A percentile compares a stretch with the other conserved stretches of the same genome.
These are phyloP conservation scores for Vaccinium vitisidaea DNA, from an alignment of 148 eudicot species.

Conservation along the genomic window DNA sequence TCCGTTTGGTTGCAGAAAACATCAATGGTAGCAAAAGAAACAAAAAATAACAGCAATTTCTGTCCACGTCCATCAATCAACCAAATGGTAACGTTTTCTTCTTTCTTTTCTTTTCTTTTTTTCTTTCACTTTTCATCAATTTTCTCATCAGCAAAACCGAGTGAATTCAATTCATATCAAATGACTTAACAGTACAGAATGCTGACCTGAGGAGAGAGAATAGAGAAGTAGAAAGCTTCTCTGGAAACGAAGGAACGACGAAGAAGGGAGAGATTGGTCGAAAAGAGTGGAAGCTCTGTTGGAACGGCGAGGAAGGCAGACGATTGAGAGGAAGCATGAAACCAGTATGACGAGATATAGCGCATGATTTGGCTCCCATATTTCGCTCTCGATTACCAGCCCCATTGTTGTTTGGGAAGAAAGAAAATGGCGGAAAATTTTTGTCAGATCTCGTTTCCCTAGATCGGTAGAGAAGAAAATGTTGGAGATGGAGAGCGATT, in stretches of 20 bases:
- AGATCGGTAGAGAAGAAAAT: neutral
- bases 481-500: neutral
- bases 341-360: conserved; percentile 48
- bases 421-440: conserved; percentile 4
- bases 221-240: conserved; percentile 58
- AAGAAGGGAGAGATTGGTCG: conserved; percentile 43
- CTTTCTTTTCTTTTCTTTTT: too few species aligned
- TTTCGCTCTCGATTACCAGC: conserved; percentile 61
- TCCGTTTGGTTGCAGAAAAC: neutral
- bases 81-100: neutral
- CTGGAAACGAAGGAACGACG: conserved; percentile 53
- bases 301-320: conserved; percentile 45
- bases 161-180: neutral
- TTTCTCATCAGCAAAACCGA: conserved; percentile 10
- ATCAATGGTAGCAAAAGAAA: neutral
- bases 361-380: conserved; percentile 60
- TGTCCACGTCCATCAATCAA: too few species aligned
- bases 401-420: conserved; percentile 39
- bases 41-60: too few species aligned
- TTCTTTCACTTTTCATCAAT: neutral
- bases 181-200: neutral
- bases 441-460: conserved; percentile 20
- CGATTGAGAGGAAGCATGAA: conserved; percentile 56
- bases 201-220: conserved; percentile 67
- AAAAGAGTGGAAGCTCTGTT: conserved; percentile 31